Conservation (phyloP, 2,329 filamentous ascomycete genomes). For the Aspergillus versicolor region DNA sequence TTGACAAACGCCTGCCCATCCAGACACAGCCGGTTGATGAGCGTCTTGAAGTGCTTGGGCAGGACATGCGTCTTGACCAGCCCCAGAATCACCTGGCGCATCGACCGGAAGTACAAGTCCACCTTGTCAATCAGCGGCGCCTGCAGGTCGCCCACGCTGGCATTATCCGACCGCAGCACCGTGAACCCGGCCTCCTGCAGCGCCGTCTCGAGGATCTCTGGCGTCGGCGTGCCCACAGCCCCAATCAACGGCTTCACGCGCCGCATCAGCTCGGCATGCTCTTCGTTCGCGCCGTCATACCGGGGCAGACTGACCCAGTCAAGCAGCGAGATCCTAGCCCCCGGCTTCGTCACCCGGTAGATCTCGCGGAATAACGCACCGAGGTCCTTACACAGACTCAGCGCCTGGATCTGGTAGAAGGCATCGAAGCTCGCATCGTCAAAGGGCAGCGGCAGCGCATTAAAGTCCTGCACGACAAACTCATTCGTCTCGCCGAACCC, state of each 20-base stretch:
- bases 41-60: constrained; percentile 53
- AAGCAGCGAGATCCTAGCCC: constrained; percentile 51
- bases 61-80: constrained; percentile 50
- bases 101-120: constrained; percentile 54
- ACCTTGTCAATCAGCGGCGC: constrained; percentile 56
- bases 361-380: constrained; percentile 50
- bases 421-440: constrained; percentile 51
- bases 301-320: constrained; percentile 56
- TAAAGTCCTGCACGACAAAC: constrained; percentile 54
- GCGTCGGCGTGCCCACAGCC: constrained; percentile 56
- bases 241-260: constrained; percentile 57
- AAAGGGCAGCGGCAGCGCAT: constrained; percentile 53
- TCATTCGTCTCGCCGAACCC: constrained; percentile 42
- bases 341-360: constrained; percentile 51
- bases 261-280: constrained; percentile 53
- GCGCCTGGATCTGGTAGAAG: constrained; percentile 60
- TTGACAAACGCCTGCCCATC: constrained; percentile 57
- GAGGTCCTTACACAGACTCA: constrained; percentile 54
- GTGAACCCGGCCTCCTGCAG: constrained; percentile 50
- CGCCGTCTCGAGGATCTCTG: constrained; percentile 47
- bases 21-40: constrained; percentile 55
- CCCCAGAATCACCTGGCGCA: constrained; percentile 51
- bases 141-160: constrained; percentile 53
- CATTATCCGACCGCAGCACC: constrained; percentile 52
- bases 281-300: constrained; percentile 48